These are phyloP conservation scores for Microstegium vimineum DNA, from an alignment of 176 grass and related monocot species.

Conservation along the genomic window DNA sequence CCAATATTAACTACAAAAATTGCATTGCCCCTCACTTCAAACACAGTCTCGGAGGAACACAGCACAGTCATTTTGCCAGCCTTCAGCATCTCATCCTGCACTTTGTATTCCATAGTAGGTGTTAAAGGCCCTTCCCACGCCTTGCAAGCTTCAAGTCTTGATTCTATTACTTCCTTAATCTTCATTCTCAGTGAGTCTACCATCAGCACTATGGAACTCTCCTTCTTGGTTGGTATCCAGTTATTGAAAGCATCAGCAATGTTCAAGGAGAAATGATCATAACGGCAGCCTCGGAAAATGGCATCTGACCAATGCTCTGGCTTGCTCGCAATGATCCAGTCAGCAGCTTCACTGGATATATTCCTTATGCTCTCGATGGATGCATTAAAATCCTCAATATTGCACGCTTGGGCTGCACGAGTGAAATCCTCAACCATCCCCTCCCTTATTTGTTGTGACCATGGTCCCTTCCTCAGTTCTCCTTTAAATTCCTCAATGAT, in stretches of 20 bases:
- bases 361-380: conserved; percentile 84
- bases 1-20: conserved; percentile 80
- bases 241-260: conserved; percentile 73
- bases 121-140: conserved; percentile 64
- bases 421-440: conserved; percentile 81
- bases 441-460: conserved; percentile 73
- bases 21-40: conserved; percentile 77
- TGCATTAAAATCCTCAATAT: conserved; percentile 72
- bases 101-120: conserved; percentile 76
- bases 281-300: conserved; percentile 69
- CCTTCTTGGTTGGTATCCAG: conserved; percentile 92
- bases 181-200: conserved; percentile 68
- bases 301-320: conserved; percentile 96
- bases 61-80: conserved; percentile 66
- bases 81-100: conserved; percentile 59
- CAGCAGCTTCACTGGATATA: conserved; percentile 78
- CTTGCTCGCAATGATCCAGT: conserved; percentile 80
- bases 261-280: conserved; percentile 81
- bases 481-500: conserved; percentile 84
- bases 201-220: conserved; percentile 75
- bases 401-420: conserved; percentile 81
- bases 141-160: conserved; percentile 59
- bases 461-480: conserved; percentile 74
- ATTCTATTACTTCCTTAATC: conserved; percentile 58
- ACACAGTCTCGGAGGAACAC: conserved; percentile 90